phyloP scores from a whole-genome alignment of 192 early-diverging fungal genomes.

The Funneliformis mosseae region DNA sequence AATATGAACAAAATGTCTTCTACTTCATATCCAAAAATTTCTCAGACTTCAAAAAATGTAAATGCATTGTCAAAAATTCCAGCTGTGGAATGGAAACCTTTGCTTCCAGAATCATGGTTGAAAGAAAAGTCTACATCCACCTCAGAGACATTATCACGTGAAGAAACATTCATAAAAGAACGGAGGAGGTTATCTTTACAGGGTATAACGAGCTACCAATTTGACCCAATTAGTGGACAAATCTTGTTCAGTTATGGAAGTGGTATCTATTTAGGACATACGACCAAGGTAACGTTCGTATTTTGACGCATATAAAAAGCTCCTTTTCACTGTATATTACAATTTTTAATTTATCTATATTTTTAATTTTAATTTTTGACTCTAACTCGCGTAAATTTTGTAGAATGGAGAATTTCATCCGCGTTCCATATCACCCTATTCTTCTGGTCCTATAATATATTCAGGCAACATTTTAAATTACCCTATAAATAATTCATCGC shows the following conservation, averaged over 20 bases:
- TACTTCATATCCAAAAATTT: not conserved
- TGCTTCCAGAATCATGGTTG: slow-evolving; percentile 41
- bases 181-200: slow-evolving; percentile 51
- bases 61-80: not conserved
- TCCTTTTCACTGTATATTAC: too few species aligned
- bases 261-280: slow-evolving; percentile 41
- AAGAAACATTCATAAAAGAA: slow-evolving; percentile 47
- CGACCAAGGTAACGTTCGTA: slow-evolving; percentile 33
- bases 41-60: not conserved
- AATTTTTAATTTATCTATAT: not conserved
- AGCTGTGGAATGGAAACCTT: slow-evolving; percentile 34
- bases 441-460: slow-evolving; percentile 4
- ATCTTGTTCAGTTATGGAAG: slow-evolving; percentile 43
- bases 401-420: slow-evolving; percentile 29
- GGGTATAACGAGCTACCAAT: slow-evolving; percentile 48
- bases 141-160: slow-evolving; percentile 31
- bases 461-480: not conserved
- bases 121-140: slow-evolving; percentile 4
- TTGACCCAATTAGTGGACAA: slow-evolving; percentile 17
- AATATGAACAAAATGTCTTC: not conserved
- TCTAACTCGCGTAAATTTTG: not conserved
- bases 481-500: not conserved
- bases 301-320: not conserved
- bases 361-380: slow-evolving; percentile 7
- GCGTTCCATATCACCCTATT: slow-evolving; percentile 9